phyloP scores from a whole-genome alignment of 2,329 filamentous ascomycete genomes.

The Fusarium kyushuense region DNA sequence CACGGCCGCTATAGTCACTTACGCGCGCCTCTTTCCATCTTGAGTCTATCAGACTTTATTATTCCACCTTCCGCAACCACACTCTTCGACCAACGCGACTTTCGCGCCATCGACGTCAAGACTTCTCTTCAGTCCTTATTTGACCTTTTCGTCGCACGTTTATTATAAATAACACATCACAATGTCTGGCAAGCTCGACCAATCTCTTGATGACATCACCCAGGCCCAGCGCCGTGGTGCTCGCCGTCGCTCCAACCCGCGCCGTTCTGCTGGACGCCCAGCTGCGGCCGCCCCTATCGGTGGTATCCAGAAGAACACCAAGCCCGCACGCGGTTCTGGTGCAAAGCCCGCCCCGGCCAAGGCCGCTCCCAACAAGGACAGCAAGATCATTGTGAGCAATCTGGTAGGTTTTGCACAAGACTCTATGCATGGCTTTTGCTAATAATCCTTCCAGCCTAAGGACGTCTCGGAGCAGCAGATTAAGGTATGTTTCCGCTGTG shows the following conservation, averaged over 20 bases:
- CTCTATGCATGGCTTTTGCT: constrained; percentile 52
- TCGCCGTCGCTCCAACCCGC: constrained; percentile 63
- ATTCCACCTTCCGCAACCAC: constrained; percentile 25
- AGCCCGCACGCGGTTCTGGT: constrained; percentile 67
- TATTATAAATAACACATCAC: constrained; percentile 52
- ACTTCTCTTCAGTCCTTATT: constrained; percentile 37
- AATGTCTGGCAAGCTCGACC: constrained; percentile 96
- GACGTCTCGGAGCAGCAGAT: constrained; percentile 98
- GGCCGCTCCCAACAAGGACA: constrained; percentile 75
- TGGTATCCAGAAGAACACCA: constrained; percentile 84
- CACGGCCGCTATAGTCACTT: constrained; percentile 31
- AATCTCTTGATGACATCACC: constrained; percentile 97
- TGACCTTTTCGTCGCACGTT: constrained; percentile 38
- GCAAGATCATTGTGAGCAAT: constrained; percentile 99
- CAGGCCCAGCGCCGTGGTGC: constrained; percentile 75
- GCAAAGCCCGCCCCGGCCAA: constrained; percentile 74
- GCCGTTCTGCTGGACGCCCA: constrained; percentile 64
- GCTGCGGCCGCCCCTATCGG: constrained; percentile 78
- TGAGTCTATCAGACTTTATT: constrained; percentile 18
- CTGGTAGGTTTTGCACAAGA: constrained; percentile 74
- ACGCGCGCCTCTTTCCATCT: constrained; percentile 35
- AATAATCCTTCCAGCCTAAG: constrained; percentile 76
- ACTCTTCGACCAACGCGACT: constrained; percentile 25
- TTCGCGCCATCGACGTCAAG: constrained; percentile 23
- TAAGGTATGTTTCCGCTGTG: constrained; percentile 99